These are phyloP conservation scores for Dacryopinax primogenitus DNA, from an alignment of 768 basidiomycete species.

Conservation along the genomic window DNA sequence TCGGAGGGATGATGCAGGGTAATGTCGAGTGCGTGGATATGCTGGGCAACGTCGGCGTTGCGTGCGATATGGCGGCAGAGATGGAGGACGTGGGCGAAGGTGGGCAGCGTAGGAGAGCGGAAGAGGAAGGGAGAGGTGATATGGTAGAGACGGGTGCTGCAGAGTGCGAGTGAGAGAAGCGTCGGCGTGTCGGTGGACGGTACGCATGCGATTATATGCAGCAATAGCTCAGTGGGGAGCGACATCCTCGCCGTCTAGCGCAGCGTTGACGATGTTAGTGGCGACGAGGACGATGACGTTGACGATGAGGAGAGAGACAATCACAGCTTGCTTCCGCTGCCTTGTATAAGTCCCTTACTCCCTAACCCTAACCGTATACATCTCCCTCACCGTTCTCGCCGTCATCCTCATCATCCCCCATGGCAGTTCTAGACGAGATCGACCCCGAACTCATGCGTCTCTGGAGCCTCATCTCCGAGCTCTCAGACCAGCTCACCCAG, in stretches of 20 bases:
- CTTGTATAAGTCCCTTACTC: no score
- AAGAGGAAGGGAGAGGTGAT: not conserved
- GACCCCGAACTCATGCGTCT: conserved; percentile 50
- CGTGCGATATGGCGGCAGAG: not conserved
- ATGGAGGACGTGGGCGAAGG: not conserved
- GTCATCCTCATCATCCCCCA: not conserved
- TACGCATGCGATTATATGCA: not conserved
- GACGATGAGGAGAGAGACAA: no score
- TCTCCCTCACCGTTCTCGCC: not conserved
- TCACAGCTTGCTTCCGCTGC: no score
- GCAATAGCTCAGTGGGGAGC: not conserved
- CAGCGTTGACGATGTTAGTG: not conserved
- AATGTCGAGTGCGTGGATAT: not conserved
- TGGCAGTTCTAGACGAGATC: conserved; percentile 15
- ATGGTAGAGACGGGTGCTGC: not conserved
- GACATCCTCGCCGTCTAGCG: not conserved
- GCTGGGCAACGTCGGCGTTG: not conserved
- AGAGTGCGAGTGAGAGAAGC: not conserved
- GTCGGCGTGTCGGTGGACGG: not conserved
- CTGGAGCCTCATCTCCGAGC: conserved; percentile 68
- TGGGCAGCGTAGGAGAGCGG: not conserved
- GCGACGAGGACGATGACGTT: no score
- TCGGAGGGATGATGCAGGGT: not conserved
- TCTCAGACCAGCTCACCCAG: conserved; percentile 66
- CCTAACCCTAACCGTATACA: not conserved